Percentiles rank a stretch among this genome's conserved stretches.
These are phyloP conservation scores for Phytophthora podocarpi DNA, from an alignment of 352 stramenopile species.

Conservation along the genomic window DNA sequence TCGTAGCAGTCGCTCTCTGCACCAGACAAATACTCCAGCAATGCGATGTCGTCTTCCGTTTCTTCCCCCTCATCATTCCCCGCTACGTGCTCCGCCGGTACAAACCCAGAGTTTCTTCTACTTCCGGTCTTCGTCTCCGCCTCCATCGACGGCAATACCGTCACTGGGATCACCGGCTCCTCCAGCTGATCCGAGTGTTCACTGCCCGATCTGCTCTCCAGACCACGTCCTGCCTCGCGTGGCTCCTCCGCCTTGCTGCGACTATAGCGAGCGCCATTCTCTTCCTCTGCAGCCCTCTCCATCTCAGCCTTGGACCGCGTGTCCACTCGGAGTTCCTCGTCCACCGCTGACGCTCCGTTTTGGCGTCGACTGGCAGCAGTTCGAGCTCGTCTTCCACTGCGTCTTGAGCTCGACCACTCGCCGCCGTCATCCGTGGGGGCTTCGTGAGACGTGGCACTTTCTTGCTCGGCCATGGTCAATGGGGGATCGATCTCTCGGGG, in stretches of 20 bases:
- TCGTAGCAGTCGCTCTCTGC: slow-evolving; percentile 39
- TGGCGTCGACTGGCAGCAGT: not conserved
- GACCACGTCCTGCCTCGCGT: not conserved
- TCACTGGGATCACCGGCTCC: slow-evolving; percentile 30
- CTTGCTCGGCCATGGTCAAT: slow-evolving; percentile 15
- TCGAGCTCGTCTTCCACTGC: slow-evolving; percentile 16
- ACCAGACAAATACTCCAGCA: slow-evolving; percentile 39
- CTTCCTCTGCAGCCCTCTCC: not conserved
- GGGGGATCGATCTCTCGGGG: no score
- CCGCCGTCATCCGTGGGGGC: not conserved
- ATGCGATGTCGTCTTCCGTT: slow-evolving; percentile 38
- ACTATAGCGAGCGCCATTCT: not conserved
- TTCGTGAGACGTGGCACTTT: slow-evolving; percentile 8
- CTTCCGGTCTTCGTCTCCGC: slow-evolving; percentile 25
- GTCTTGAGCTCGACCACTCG: slow-evolving; percentile 36
- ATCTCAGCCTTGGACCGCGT: not conserved
- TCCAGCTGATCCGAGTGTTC: slow-evolving; percentile 21
- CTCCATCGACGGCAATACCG: slow-evolving; percentile 18
- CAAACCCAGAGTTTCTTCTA: not conserved
- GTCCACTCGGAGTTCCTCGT: slow-evolving; percentile 22
- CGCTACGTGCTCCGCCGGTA: slow-evolving; percentile 15
- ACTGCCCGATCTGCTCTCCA: slow-evolving; percentile 5
- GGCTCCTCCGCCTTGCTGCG: not conserved
- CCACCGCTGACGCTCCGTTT: not conserved
- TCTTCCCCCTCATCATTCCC: slow-evolving; percentile 29